These are phyloP conservation scores for Pistacia integerrima DNA, from an alignment of 345 rosid genomes.

Conservation along the genomic window DNA sequence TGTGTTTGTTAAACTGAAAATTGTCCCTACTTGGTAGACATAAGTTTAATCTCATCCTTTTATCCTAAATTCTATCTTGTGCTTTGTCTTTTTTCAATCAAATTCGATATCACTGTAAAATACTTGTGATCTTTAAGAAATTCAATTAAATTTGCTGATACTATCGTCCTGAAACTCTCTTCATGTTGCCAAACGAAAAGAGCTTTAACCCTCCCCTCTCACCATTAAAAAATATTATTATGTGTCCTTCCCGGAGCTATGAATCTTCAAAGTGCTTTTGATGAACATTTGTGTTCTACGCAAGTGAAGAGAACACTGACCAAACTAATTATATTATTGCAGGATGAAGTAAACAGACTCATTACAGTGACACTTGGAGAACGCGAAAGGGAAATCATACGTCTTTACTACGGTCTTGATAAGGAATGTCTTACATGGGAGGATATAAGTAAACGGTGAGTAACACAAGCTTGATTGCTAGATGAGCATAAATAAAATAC, in stretches of 20 bases:
- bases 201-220: not conserved
- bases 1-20: not conserved
- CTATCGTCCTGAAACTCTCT: not conserved
- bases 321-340: constrained; percentile 21
- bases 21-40: not conserved
- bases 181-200: not conserved
- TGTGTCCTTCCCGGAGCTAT: not conserved
- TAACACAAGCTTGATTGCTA: not conserved
- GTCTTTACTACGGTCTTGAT: constrained; percentile 82
- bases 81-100: not conserved
- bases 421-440: constrained; percentile 92
- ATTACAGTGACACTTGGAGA: constrained; percentile 54
- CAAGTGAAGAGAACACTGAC: not conserved
- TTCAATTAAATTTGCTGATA: not conserved
- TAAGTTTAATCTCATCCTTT: not conserved
- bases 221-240: not conserved
- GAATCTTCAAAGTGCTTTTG: not conserved
- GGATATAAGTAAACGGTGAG: constrained; percentile 95
- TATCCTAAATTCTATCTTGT: not conserved
- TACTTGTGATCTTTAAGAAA: not conserved
- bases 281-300: not conserved
- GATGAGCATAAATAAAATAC: not conserved
- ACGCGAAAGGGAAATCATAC: constrained; percentile 81
- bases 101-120: not conserved
- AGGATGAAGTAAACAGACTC: constrained; percentile 90